phyloP scores from a whole-genome alignment of 139 green algal species.

The Chlamydomonas incerta region DNA sequence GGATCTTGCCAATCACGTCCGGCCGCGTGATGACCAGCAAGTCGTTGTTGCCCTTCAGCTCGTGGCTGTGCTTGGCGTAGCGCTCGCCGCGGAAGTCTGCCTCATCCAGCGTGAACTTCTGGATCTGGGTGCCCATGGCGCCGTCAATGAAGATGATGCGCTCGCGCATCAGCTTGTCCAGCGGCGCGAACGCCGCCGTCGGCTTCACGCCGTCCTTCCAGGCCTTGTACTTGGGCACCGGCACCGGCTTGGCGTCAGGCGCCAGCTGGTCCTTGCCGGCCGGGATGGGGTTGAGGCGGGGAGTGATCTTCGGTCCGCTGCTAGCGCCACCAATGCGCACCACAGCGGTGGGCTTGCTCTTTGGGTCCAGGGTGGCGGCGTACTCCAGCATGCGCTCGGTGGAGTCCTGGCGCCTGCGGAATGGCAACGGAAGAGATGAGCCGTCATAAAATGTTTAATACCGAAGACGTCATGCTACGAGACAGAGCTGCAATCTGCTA shows the following conservation, averaged over 20 bases:
- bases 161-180: slow-evolving; percentile 87
- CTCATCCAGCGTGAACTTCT: slow-evolving; percentile 91
- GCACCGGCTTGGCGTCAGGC: slow-evolving; percentile 51
- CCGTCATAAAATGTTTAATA: no score
- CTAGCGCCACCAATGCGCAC: slow-evolving; percentile 60
- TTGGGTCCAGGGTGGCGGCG: slow-evolving; percentile 91
- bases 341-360: slow-evolving; percentile 90
- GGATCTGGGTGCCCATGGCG: slow-evolving; percentile 96
- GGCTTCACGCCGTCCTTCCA: not conserved
- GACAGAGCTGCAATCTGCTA: no score
- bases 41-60: slow-evolving; percentile 99
- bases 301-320: slow-evolving; percentile 45
- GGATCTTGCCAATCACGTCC: slow-evolving; percentile 95
- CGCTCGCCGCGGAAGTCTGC: slow-evolving; percentile 89
- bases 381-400: slow-evolving; percentile 97
- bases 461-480: no score
- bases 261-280: slow-evolving; percentile 62
- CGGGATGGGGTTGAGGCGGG: slow-evolving; percentile 67
- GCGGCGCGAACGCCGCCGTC: slow-evolving; percentile 36
- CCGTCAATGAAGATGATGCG: slow-evolving; percentile 97
- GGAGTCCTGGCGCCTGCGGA: slow-evolving; percentile 84
- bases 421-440: not conserved
- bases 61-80: slow-evolving; percentile 81
- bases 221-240: slow-evolving; percentile 71
- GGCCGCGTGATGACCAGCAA: slow-evolving; percentile 95